Evolutionary conservation across 176 grass and related monocot genomes (phyloP), one percentile per base, ranked within the genome.

Genomic region (Phoenix dactylifera): DNA sequence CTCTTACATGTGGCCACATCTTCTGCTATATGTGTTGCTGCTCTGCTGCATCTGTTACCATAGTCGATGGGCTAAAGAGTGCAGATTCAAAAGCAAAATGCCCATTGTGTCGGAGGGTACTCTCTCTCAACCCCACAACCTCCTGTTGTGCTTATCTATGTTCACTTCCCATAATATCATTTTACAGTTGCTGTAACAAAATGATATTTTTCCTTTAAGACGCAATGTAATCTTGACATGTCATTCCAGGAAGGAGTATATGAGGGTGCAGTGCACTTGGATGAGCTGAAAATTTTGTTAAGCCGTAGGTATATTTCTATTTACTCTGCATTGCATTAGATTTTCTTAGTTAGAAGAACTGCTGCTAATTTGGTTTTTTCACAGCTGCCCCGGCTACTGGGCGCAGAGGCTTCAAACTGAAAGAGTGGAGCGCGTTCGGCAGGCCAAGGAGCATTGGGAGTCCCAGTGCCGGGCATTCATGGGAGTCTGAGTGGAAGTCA

Each of bases 21-120:
- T 90, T 85, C 59, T 96, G 83, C 74, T 96, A 85, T 57, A 75
- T 90, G 78, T 90, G 86, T 12, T 77, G 77, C 6, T 96, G 91
- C 51, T 90, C 83, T 57, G 91, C 86, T 55, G 83, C 86, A 59
- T 87, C 83, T 0, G 83, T 90, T 29, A 90, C 83, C 0, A 77
- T 87, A 25, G 86, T 90, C 49, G 80, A 90, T 14, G 83, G 86
- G 63, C 68, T 96, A 26, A 87, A 84, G 39, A 76, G 56, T 20
- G 80, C 83, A 18, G 22, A 78, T 24, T 51, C 51, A 18, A 96
- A 74, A 66, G 70, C 73, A 52, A 96, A 96, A 71, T 96, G 91
- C 26, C 86, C 91, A n/a, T 50, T 96, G 26, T 90, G 91, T 58
- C 77, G 80, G 66, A 75, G 60, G 80, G 91, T 96, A 72, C 20